Percentiles rank a stretch among this genome's conserved stretches.
Evolutionary conservation across 2,329 filamentous ascomycete species (phyloP).

Genomic region (Aspergillus flavus): DNA sequence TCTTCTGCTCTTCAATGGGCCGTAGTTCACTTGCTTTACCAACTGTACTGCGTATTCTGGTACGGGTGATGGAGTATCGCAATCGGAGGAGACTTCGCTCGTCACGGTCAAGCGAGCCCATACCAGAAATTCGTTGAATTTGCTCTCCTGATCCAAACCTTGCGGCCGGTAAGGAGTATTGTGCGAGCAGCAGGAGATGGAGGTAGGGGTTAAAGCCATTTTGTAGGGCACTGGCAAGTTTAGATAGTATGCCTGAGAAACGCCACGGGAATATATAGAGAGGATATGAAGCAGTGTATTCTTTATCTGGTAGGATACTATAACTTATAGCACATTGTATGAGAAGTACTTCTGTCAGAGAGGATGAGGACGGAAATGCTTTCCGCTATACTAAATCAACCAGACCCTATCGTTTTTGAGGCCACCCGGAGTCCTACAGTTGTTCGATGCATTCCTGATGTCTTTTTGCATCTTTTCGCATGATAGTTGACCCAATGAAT

Average conservation of each 20-base stretch:
- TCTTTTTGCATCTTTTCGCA: not conserved
- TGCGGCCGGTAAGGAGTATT: not conserved
- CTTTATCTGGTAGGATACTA: not conserved
- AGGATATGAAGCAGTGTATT: not conserved
- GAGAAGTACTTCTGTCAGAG: not conserved
- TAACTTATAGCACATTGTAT: not conserved
- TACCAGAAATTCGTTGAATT: not conserved
- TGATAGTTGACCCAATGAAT: not conserved
- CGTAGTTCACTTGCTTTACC: constrained; percentile 1
- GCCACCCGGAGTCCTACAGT: not conserved
- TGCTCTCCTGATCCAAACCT: not conserved
- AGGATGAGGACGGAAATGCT: not conserved
- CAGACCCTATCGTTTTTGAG: not conserved
- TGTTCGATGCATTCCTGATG: not conserved
- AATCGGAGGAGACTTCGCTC: not conserved
- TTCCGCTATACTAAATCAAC: not conserved
- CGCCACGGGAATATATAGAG: not conserved
- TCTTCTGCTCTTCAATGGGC: not conserved
- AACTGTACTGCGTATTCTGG: not conserved
- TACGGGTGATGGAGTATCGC: not conserved
- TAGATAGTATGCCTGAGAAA: not conserved
- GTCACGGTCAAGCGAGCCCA: not conserved
- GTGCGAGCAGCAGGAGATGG: not conserved
- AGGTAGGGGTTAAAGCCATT: not conserved
- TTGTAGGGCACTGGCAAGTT: not conserved